Conservation (phyloP, 2,329 filamentous ascomycete species). For the Cercospora sp. region DNA sequence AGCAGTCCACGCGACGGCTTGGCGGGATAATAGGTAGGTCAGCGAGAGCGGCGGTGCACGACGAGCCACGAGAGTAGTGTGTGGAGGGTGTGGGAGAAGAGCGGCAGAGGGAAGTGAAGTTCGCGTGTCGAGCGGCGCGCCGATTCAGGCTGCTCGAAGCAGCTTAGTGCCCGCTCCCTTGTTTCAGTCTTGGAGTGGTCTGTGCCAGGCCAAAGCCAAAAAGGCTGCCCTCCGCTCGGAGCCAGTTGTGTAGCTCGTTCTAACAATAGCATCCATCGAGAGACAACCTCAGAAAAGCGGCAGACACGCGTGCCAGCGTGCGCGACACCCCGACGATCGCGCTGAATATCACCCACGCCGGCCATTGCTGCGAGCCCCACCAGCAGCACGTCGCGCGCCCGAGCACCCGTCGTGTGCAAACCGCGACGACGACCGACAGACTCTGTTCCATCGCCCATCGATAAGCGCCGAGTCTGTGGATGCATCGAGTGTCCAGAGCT, state of each 20-base stretch:
- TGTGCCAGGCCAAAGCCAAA: neutral
- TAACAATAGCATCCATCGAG: constrained; percentile 4
- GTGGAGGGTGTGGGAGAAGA: neutral
- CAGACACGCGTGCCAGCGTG: neutral
- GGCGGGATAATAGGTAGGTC: neutral
- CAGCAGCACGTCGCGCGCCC: neutral
- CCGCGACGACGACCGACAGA: neutral
- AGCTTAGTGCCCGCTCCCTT: neutral
- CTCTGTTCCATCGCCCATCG: neutral
- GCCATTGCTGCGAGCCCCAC: neutral
- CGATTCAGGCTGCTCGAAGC: neutral
- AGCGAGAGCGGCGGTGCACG: neutral
- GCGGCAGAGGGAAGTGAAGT: neutral
- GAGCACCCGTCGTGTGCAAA: neutral
- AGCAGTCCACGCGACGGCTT: neutral
- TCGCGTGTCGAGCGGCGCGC: neutral
- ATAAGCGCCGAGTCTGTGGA: constrained; percentile 3
- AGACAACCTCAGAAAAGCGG: neutral
- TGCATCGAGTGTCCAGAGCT: neutral
- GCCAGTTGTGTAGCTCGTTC: constrained; percentile 3
- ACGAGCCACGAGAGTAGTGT: neutral
- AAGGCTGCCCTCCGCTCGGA: neutral
- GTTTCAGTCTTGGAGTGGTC: neutral
- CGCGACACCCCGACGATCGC: neutral
- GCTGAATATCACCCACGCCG: neutral